Conservation (phyloP, 225 moss, liverwort and hornwort genomes). For the Polytrichum commune region DNA sequence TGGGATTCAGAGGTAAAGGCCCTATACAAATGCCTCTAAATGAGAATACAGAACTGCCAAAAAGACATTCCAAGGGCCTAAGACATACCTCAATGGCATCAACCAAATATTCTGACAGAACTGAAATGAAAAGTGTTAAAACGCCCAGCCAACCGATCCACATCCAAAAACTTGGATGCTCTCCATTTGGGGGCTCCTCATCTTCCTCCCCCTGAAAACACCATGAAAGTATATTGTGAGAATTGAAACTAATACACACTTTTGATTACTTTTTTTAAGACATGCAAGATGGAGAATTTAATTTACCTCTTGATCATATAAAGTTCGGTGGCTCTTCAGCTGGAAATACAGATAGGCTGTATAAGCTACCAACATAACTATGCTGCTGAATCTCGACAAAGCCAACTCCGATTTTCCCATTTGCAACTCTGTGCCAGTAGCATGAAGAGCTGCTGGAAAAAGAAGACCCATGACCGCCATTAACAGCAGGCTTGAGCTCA, state of each 20-base stretch:
- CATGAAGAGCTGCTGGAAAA: slow-evolving; percentile 79
- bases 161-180: slow-evolving; percentile 49
- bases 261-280: background rate
- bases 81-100: slow-evolving; percentile 57
- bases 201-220: slow-evolving; percentile 27
- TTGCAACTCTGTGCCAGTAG: slow-evolving; percentile 76
- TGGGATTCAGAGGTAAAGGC: no score
- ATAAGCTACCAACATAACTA: slow-evolving; percentile 79
- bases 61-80: background rate
- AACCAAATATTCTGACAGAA: slow-evolving; percentile 68
- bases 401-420: slow-evolving; percentile 63
- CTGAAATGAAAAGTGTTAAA: slow-evolving; percentile 64
- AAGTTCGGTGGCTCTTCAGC: slow-evolving; percentile 56
- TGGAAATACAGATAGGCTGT: slow-evolving; percentile 73
- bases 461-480: slow-evolving; percentile 90
- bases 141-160: slow-evolving; percentile 67
- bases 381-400: slow-evolving; percentile 74
- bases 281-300: background rate
- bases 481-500: slow-evolving; percentile 68
- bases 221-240: background rate
- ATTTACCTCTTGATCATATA: slow-evolving; percentile 47
- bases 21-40: no score
- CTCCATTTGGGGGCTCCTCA: slow-evolving; percentile 33
- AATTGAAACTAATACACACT: background rate
- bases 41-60: no score